Evolutionary conservation across 176 grass and related monocot genomes (phyloP).

Genomic region (Bolboschoenus planiculmis): DNA sequence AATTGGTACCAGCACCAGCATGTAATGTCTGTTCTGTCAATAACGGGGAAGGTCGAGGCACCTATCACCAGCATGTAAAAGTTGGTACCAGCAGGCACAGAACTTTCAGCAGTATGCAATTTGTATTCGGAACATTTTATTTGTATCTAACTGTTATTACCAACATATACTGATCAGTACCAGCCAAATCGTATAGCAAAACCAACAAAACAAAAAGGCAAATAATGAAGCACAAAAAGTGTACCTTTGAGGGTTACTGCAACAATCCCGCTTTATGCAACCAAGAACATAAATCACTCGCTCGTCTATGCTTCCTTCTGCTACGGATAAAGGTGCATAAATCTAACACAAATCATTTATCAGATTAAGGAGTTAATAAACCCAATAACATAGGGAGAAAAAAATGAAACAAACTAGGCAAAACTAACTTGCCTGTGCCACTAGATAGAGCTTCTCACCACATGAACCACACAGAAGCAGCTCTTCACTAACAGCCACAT

Average conservation of each 20-base stretch:
- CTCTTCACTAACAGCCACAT: conserved; percentile 30
- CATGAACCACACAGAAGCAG: conserved; percentile 55
- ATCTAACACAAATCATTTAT: conserved; percentile 33
- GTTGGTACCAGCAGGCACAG: not conserved
- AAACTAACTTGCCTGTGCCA: conserved; percentile 61
- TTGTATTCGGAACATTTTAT: not conserved
- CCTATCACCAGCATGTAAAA: not conserved
- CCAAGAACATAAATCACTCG: conserved; percentile 63
- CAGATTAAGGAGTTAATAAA: not conserved
- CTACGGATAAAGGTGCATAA: conserved; percentile 46
- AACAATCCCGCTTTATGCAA: conserved; percentile 47
- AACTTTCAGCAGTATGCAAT: not conserved
- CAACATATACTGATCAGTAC: not conserved
- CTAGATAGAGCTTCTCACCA: conserved; percentile 51
- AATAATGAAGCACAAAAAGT: not conserved
- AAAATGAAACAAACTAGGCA: not conserved
- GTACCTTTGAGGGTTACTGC: conserved; percentile 45
- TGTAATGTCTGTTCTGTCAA: not conserved
- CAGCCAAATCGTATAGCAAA: not conserved
- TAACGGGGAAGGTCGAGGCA: not conserved
- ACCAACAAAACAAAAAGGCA: not conserved
- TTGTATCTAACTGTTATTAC: not conserved
- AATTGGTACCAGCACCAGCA: not conserved
- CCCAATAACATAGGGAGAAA: not conserved
- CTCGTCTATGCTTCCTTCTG: conserved; percentile 46